Percentiles rank a stretch among this genome's conserved stretches.
Evolutionary conservation across 2,329 filamentous ascomycete genomes (phyloP).

Genomic region (Drechslerella dactyloides): DNA sequence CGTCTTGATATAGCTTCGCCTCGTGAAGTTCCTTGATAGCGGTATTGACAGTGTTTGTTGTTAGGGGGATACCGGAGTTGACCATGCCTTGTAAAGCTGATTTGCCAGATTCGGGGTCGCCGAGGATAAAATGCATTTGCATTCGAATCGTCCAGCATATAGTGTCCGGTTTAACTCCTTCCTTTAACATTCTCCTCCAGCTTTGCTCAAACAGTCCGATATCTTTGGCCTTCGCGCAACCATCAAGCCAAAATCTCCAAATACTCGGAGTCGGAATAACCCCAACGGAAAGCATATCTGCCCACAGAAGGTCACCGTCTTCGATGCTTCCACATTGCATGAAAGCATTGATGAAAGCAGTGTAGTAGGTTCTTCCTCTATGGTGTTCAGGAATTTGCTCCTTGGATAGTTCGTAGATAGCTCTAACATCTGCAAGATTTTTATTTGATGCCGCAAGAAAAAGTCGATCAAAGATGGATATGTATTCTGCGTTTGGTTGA

Average conservation of each 20-base stretch:
- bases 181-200: constrained; percentile 26
- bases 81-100: constrained; percentile 38
- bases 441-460: constrained; percentile 31
- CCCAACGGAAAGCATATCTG: constrained; percentile 35
- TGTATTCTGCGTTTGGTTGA: constrained; percentile 23
- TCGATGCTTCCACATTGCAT: constrained; percentile 28
- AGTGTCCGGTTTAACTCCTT: constrained; percentile 25
- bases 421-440: constrained; percentile 14
- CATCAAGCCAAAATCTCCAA: constrained; percentile 40
- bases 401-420: constrained; percentile 28
- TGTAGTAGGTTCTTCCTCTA: constrained; percentile 25
- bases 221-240: constrained; percentile 36
- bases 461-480: constrained; percentile 21
- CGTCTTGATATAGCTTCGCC: constrained; percentile 21
- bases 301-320: constrained; percentile 34
- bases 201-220: constrained; percentile 33
- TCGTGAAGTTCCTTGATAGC: constrained; percentile 22
- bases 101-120: constrained; percentile 23
- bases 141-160: constrained; percentile 48
- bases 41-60: constrained; percentile 28
- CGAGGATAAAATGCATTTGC: constrained; percentile 41
- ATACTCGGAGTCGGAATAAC: constrained; percentile 33
- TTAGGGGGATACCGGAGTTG: constrained; percentile 23
- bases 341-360: constrained; percentile 38
- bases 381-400: constrained; percentile 7